These are phyloP conservation scores for Cornus kousa DNA, from an alignment of 148 eudicot genomes.

Conservation along the genomic window DNA sequence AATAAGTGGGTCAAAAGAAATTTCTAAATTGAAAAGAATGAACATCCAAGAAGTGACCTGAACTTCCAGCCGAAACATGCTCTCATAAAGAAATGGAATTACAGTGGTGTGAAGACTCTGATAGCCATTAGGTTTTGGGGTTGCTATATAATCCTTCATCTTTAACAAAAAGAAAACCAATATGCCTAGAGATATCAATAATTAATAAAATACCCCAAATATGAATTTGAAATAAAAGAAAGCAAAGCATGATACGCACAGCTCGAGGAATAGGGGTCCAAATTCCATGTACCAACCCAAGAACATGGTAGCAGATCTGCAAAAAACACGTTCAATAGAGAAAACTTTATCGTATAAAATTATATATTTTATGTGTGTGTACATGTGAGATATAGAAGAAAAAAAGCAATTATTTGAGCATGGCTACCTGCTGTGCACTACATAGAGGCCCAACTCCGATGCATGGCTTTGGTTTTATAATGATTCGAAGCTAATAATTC, in stretches of 20 bases:
- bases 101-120: slow-evolving; percentile 98
- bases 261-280: slow-evolving; percentile 96
- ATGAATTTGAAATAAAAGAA: slow-evolving; percentile 6
- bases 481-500: slow-evolving; percentile 66
- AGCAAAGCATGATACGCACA: slow-evolving; percentile 45
- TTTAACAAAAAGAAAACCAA: slow-evolving; percentile 31
- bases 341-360: not conserved
- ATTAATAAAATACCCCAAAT: not conserved
- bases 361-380: not conserved
- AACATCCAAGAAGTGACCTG: slow-evolving; percentile 52
- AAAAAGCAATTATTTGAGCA: slow-evolving; percentile 2
- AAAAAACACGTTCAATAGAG: slow-evolving; percentile 22
- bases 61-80: slow-evolving; percentile 96
- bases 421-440: slow-evolving; percentile 79
- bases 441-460: slow-evolving; percentile 85
- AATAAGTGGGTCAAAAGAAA: not conserved
- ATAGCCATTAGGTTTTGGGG: slow-evolving; percentile 95
- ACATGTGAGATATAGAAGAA: not conserved
- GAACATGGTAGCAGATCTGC: slow-evolving; percentile 95
- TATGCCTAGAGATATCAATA: not conserved
- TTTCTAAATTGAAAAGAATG: not conserved
- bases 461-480: slow-evolving; percentile 82
- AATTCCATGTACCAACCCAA: slow-evolving; percentile 92
- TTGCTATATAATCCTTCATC: slow-evolving; percentile 97
- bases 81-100: slow-evolving; percentile 95